Conservation (phyloP, 805 yeast species). For the Pichia paraexigua region DNA sequence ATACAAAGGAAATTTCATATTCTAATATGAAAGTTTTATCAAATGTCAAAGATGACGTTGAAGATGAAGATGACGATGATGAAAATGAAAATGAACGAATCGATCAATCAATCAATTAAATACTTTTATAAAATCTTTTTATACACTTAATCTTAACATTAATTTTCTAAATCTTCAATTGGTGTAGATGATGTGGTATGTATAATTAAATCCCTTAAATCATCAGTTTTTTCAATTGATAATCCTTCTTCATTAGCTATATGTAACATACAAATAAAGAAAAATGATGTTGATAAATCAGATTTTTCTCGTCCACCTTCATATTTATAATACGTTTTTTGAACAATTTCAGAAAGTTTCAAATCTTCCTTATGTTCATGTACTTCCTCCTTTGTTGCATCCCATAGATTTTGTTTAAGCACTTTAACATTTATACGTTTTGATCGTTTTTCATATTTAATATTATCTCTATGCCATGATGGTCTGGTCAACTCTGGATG, state of each 20-base stretch:
- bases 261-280: conserved; percentile 76
- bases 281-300: conserved; percentile 77
- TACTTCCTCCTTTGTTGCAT: conserved; percentile 28
- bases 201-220: conserved; percentile 16
- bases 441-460: conserved; percentile 62
- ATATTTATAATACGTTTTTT: conserved; percentile 36
- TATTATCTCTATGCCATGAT: conserved; percentile 29
- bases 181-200: neutral
- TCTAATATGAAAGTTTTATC: conserved; percentile 4
- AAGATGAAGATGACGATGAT: conserved; percentile 1
- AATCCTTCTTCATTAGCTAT: conserved; percentile 82
- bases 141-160: neutral
- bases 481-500: neutral
- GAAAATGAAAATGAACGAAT: neutral
- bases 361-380: neutral
- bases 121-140: neutral
- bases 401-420: conserved; percentile 74
- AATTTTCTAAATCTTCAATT: neutral
- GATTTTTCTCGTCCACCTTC: conserved; percentile 40
- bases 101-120: neutral
- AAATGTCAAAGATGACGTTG: conserved; percentile 12
- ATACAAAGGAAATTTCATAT: conserved; percentile 3
- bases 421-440: conserved; percentile 70
- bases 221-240: conserved; percentile 39
- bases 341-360: conserved; percentile 19